These are phyloP conservation scores for Xylaria intraflava DNA, from an alignment of 495 filamentous ascomycete genomes.

Conservation along the genomic window DNA sequence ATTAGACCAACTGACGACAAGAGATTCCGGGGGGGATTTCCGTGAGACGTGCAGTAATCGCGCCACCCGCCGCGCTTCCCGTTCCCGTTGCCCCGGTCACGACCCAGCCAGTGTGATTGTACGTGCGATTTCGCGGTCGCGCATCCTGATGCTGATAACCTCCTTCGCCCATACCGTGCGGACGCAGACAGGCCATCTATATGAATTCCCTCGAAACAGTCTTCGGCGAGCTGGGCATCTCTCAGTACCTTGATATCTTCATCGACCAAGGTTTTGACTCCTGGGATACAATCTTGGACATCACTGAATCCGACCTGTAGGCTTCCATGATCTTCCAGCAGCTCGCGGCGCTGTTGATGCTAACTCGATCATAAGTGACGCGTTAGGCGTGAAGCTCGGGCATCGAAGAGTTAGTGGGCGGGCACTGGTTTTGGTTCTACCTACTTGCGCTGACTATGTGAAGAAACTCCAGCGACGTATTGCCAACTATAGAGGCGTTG, in stretches of 20 bases:
- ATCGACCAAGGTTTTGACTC: slow-evolving; percentile 71
- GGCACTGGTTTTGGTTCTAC: not conserved
- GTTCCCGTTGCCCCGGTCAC: not conserved
- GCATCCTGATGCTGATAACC: slow-evolving; percentile 15
- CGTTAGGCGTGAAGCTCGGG: slow-evolving; percentile 66
- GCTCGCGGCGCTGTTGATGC: not conserved
- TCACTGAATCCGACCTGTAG: slow-evolving; percentile 73
- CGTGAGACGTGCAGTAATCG: not conserved
- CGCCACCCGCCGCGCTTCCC: not conserved
- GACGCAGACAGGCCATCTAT: slow-evolving; percentile 27
- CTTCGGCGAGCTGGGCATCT: slow-evolving; percentile 64
- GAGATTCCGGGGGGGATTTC: not conserved
- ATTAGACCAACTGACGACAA: slow-evolving; percentile 21
- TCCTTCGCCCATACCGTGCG: slow-evolving; percentile 9
- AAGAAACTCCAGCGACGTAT: slow-evolving; percentile 49
- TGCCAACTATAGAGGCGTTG: slow-evolving; percentile 52
- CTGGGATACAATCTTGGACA: slow-evolving; percentile 73
- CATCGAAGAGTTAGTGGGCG: slow-evolving; percentile 59
- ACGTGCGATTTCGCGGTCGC: slow-evolving; percentile 1
- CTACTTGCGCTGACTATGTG: slow-evolving; percentile 7
- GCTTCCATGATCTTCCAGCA: slow-evolving; percentile 17
- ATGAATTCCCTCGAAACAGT: slow-evolving; percentile 45
- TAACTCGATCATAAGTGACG: slow-evolving; percentile 42
- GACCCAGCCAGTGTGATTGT: not conserved
- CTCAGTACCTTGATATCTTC: slow-evolving; percentile 63